phyloP scores from a whole-genome alignment of 2,329 filamentous ascomycete species.

The Verticillium albo-atrum region DNA sequence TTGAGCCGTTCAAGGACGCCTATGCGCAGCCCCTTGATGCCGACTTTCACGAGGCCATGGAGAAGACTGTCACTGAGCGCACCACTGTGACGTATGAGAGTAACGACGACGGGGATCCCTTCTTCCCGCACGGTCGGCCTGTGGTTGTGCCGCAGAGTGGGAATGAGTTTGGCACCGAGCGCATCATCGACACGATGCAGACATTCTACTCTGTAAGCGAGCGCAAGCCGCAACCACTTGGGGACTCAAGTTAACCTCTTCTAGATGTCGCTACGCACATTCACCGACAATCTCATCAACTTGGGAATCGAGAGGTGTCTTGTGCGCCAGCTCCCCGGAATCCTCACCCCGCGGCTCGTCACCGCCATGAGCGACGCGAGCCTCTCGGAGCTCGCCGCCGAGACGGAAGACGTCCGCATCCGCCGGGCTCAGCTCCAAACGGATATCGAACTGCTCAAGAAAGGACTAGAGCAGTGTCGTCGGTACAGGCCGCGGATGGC shows the following conservation, averaged over 20 bases:
- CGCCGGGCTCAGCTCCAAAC: constrained; percentile 9
- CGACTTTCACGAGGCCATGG: constrained; percentile 20
- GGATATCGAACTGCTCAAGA: constrained; percentile 10
- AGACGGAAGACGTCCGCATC: constrained; percentile 19
- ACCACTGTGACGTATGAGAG: not conserved
- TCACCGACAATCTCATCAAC: constrained; percentile 43
- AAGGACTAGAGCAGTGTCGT: constrained; percentile 15
- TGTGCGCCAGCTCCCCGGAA: constrained; percentile 30
- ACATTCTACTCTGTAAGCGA: constrained; percentile 36
- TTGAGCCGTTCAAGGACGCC: constrained; percentile 29
- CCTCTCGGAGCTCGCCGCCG: constrained; percentile 22
- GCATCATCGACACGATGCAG: constrained; percentile 38
- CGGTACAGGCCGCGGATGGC: not conserved
- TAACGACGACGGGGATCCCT: too few relatives aligned
- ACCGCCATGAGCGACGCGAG: constrained; percentile 25
- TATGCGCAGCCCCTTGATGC: constrained; percentile 25
- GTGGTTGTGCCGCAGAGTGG: constrained; percentile 2
- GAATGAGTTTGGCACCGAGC: constrained; percentile 29
- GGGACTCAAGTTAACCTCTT: not conserved
- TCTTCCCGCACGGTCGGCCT: too few relatives aligned
- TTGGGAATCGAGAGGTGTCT: constrained; percentile 45
- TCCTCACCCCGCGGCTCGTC: constrained; percentile 34
- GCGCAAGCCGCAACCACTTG: too few relatives aligned
- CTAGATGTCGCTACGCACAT: constrained; percentile 36
- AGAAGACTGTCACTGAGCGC: not conserved